Conservation (phyloP, 2,329 filamentous ascomycete genomes). For the Aureobasidium sp. region DNA sequence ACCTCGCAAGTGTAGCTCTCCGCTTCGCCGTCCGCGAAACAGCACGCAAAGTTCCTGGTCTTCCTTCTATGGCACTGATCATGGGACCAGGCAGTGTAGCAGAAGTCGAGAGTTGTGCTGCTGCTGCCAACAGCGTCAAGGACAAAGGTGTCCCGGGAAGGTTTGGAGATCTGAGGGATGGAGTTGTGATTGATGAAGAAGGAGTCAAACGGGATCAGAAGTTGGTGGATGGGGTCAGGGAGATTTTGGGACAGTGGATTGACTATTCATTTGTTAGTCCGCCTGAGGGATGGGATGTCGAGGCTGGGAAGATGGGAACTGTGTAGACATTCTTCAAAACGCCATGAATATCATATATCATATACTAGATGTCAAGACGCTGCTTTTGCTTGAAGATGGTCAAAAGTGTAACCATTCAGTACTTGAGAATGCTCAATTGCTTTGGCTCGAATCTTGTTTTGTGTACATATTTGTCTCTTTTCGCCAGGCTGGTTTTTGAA, state of each 20-base stretch:
- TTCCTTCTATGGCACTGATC: neutral
- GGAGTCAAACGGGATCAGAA: neutral
- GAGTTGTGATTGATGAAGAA: neutral
- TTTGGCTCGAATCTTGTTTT: neutral
- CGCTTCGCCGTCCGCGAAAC: conserved; percentile 10
- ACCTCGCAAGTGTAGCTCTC: conserved; percentile 12
- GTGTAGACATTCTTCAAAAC: neutral
- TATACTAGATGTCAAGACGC: too few species aligned
- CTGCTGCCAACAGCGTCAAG: conserved; percentile 6
- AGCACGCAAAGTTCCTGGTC: neutral
- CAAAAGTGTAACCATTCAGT: neutral
- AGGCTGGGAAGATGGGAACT: conserved; percentile 1
- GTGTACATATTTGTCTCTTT: neutral
- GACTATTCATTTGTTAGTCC: conserved; percentile 14
- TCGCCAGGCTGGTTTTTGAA: neutral
- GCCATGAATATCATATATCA: too few species aligned
- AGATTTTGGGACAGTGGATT: conserved; percentile 13
- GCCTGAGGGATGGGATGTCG: conserved; percentile 5
- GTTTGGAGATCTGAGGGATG: conserved; percentile 1
- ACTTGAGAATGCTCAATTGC: neutral
- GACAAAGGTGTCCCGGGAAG: neutral
- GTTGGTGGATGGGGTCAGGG: conserved; percentile 5
- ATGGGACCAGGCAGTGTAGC: conserved; percentile 11
- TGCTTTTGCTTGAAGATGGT: neutral
- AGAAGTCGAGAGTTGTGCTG: conserved; percentile 3